A percentile compares a stretch with the other conserved stretches of the same genome.
Conservation (phyloP, 208 protist species). For the Leishmania braziliensis region DNA sequence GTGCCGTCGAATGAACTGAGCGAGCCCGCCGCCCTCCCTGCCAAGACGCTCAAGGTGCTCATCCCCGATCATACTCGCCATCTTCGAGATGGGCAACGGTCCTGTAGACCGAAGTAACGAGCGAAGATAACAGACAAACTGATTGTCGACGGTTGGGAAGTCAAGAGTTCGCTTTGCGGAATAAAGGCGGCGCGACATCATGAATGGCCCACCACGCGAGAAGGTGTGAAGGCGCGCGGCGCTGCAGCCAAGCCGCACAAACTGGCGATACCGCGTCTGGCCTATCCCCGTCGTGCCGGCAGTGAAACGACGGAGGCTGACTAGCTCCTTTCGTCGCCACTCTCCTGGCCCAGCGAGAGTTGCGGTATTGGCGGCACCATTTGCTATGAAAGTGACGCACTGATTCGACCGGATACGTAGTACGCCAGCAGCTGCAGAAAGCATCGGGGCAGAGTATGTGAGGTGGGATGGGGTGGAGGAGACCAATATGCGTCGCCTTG, state of each 20-base stretch:
- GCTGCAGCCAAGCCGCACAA: not conserved
- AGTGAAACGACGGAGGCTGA: not conserved
- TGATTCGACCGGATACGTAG: not conserved
- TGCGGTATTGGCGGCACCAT: not conserved
- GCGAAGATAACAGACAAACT: not conserved
- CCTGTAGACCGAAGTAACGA: slow-evolving; percentile 29
- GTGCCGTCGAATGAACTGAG: slow-evolving; percentile 23
- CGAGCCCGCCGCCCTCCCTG: slow-evolving; percentile 35
- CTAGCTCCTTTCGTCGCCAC: no score
- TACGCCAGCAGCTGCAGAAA: not conserved
- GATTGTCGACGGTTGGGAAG: not conserved
- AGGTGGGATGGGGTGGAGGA: not conserved
- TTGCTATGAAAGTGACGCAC: not conserved
- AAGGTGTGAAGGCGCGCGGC: not conserved
- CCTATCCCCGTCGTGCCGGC: not conserved
- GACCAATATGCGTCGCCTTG: not conserved
- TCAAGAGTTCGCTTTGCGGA: not conserved
- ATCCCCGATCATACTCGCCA: slow-evolving; percentile 57
- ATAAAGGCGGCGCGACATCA: not conserved
- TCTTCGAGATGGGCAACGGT: slow-evolving; percentile 64
- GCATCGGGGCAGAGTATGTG: not conserved
- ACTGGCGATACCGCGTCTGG: not conserved
- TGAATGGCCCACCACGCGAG: not conserved
- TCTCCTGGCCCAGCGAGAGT: not conserved
- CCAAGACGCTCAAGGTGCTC: slow-evolving; percentile 53